Evolutionary conservation across 2,329 filamentous ascomycete species (phyloP), one percentile per base, ranked within the genome.

Genomic region (Fusarium hainanense): DNA sequence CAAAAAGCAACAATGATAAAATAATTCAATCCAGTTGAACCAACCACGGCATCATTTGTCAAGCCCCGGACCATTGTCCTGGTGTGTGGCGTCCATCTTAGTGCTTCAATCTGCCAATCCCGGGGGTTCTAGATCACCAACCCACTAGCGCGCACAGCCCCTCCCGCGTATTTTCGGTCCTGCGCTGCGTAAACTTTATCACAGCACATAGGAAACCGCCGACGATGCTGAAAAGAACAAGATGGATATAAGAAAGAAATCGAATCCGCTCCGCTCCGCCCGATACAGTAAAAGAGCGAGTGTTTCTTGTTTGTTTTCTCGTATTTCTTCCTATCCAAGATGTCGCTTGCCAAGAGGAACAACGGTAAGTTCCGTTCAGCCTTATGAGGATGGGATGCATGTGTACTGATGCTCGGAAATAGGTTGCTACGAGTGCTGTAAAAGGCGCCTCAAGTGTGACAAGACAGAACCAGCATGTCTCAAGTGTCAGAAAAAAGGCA

Each of bases 381-480:
- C 20, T 21, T 23, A 7, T 6, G 34, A 18, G 18, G 34, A 37
- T 37, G 34, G 18, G 18, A 28, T 28, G 28, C 28, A 37, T 37
- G 34, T n/a, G 3, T 37, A 37, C 34, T 37, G 34, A 37, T 37
- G 9, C 16, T 3, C 5, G 1, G 37, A 21, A 7, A 5, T 34
- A 78, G 78, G 81, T 21, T 82, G 81, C 51, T 77, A 79, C 40
- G 78, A 82, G 66, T 82, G 81, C 65, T 78, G 75, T 51, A 77
- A 72, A 52, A 75, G 81, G 37, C 77, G 81, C 25, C 77, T 82
- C 28, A 76, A 75, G 32, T 82, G 81, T 68, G 81, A 82, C 68
- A 79, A 78, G 62, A 74, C 75, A 20, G 76, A 80, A 49, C 81
- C 81, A 3, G 71, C 76, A 57, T 82, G 81, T 58, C 64, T 72